Evolutionary conservation across 768 basidiomycete genomes (phyloP).

Genomic region (Chiua virens): DNA sequence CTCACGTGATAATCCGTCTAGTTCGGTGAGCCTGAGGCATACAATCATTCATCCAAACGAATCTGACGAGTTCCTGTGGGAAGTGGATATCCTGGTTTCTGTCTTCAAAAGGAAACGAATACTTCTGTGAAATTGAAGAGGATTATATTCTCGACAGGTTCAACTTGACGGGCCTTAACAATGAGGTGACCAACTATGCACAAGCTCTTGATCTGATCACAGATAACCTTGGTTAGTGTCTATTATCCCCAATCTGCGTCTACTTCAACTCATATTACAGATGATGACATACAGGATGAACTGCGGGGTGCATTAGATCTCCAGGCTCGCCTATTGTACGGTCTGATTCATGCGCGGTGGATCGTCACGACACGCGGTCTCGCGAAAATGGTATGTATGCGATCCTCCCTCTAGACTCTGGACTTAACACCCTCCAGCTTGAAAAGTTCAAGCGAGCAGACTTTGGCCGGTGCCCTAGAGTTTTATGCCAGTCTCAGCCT

Average conservation of each 20-base stretch:
- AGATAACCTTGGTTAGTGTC: conserved; percentile 79
- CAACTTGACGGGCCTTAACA: conserved; percentile 96
- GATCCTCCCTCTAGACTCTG: neutral
- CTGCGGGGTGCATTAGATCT: conserved; percentile 90
- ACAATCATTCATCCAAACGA: conserved; percentile 8
- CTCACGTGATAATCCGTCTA: conserved; percentile 17
- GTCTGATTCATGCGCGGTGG: conserved; percentile 97
- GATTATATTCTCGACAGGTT: conserved; percentile 98
- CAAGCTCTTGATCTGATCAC: conserved; percentile 98
- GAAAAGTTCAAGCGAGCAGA: conserved; percentile 99
- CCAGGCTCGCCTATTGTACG: conserved; percentile 92
- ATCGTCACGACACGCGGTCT: conserved; percentile 89
- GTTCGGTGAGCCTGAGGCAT: conserved; percentile 30
- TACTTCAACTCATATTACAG: conserved; percentile 37
- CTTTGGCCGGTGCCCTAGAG: conserved; percentile 96
- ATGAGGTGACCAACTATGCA: conserved; percentile 92
- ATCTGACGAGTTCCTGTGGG: conserved; percentile 16
- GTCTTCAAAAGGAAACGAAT: conserved; percentile 96
- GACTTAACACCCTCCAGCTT: conserved; percentile 46
- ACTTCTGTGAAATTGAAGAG: conserved; percentile 99
- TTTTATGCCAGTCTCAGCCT: conserved; percentile 90
- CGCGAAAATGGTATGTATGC: conserved; percentile 79
- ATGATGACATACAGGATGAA: conserved; percentile 95
- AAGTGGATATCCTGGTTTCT: no score
- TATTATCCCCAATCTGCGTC: neutral